These are phyloP conservation scores for Biancaea sappan DNA, from an alignment of 306 rosid species.

Conservation along the genomic window DNA sequence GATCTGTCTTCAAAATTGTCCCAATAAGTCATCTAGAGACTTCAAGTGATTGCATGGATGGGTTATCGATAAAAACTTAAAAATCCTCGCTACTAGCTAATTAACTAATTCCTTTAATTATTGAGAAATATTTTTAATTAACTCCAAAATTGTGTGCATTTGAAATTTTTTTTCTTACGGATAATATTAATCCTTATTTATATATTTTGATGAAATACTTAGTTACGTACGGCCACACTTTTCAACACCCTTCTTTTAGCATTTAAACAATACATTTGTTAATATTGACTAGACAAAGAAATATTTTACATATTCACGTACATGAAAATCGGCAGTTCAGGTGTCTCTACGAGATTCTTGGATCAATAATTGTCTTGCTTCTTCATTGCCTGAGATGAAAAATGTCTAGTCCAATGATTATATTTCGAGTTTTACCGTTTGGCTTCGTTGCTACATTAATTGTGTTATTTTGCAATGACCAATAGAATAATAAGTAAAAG, in stretches of 20 bases:
- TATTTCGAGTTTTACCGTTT: no score
- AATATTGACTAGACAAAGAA: no score
- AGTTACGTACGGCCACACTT: not conserved
- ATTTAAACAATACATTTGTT: not conserved
- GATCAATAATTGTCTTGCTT: not conserved
- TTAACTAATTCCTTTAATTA: not conserved
- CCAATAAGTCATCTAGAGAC: not conserved
- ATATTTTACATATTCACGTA: no score
- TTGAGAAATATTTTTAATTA: not conserved
- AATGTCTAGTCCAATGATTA: not conserved
- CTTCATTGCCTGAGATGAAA: not conserved
- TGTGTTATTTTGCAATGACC: no score
- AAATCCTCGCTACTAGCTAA: not conserved
- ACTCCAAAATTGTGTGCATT: not conserved
- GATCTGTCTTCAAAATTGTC: constrained; percentile 1
- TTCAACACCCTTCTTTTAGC: not conserved
- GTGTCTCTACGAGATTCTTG: not conserved
- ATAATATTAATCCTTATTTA: not conserved
- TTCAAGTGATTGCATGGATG: not conserved
- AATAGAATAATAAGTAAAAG: no score
- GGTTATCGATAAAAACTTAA: not conserved
- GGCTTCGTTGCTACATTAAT: not conserved
- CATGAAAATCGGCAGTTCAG: not conserved
- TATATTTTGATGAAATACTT: not conserved
- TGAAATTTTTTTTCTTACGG: not conserved